Conservation (phyloP, 257 asterid genomes). For the Echites panduratus region DNA sequence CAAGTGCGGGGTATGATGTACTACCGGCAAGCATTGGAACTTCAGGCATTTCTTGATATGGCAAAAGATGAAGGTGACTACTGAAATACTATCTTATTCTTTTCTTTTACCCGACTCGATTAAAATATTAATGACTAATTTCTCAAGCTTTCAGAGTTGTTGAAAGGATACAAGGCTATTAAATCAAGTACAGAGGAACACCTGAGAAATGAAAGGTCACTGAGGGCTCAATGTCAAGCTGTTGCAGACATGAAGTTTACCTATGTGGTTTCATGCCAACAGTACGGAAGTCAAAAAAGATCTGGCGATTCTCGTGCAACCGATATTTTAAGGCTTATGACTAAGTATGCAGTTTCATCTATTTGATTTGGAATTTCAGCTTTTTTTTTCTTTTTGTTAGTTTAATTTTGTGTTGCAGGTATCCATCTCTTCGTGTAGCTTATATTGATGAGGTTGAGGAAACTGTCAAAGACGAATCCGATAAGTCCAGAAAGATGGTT, state of each 20-base stretch:
- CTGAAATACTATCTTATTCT: constrained; percentile 14
- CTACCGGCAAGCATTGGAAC: constrained; percentile 96
- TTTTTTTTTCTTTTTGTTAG: constrained; percentile 17
- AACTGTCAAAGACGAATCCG: constrained; percentile 47
- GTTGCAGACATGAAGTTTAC: constrained; percentile 93
- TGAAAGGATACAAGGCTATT: constrained; percentile 91
- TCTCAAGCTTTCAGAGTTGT: constrained; percentile 51
- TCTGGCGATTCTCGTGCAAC: constrained; percentile 74
- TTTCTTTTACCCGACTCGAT: background rate
- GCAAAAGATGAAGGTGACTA: constrained; percentile 83
- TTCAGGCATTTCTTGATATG: constrained; percentile 97
- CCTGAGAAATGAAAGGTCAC: constrained; percentile 57
- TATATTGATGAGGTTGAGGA: constrained; percentile 92
- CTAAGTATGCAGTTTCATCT: constrained; percentile 43
- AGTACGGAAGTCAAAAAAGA: constrained; percentile 83
- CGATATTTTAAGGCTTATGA: constrained; percentile 89
- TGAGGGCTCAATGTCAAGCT: constrained; percentile 80
- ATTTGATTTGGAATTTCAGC: constrained; percentile 15
- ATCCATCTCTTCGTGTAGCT: constrained; percentile 98
- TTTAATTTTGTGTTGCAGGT: constrained; percentile 48
- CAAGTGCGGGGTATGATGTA: constrained; percentile 99
- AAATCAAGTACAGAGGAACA: constrained; percentile 64
- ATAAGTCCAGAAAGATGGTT: constrained; percentile 47
- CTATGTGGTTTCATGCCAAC: constrained; percentile 92
- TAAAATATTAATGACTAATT: constrained; percentile 11